A percentile compares a stretch with the other conserved stretches of the same genome.
These are phyloP conservation scores for Pestalotiopsis sp. DNA, from an alignment of 2,329 filamentous ascomycete genomes.

Conservation along the genomic window DNA sequence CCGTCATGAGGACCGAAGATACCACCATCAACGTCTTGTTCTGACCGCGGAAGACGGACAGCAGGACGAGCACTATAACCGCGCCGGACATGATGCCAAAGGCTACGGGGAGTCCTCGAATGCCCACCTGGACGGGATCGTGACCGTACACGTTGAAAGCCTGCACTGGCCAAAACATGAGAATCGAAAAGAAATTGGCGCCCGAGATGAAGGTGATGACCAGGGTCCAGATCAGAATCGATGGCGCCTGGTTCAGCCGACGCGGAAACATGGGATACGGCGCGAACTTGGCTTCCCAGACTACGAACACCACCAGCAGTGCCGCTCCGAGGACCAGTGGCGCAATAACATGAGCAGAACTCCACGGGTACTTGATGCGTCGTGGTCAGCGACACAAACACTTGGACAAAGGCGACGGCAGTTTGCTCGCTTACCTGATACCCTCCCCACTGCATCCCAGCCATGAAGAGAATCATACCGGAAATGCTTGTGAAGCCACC, in stretches of 20 bases:
- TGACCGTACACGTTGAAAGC: slow-evolving; percentile 69
- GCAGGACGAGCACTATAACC: slow-evolving; percentile 58
- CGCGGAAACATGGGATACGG: slow-evolving; percentile 47
- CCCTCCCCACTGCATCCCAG: slow-evolving; percentile 46
- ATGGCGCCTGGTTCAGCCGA: slow-evolving; percentile 43
- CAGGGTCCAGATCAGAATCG: slow-evolving; percentile 54
- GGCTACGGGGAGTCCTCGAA: slow-evolving; percentile 66
- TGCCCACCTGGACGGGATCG: slow-evolving; percentile 64
- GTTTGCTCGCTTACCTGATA: slow-evolving; percentile 28
- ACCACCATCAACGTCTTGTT: slow-evolving; percentile 63
- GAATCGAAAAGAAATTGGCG: slow-evolving; percentile 59
- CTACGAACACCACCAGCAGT: slow-evolving; percentile 38
- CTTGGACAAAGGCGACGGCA: slow-evolving; percentile 1
- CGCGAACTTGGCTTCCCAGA: slow-evolving; percentile 40
- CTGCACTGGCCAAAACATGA: slow-evolving; percentile 67
- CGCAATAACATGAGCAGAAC: slow-evolving; percentile 38
- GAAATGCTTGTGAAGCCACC: slow-evolving; percentile 52
- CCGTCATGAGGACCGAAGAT: slow-evolving; percentile 67
- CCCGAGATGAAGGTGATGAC: slow-evolving; percentile 63
- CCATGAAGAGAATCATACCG: slow-evolving; percentile 54
- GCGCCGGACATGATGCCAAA: slow-evolving; percentile 66
- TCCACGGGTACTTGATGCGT: slow-evolving; percentile 34
- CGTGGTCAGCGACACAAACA: neutral
- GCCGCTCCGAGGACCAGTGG: slow-evolving; percentile 43
- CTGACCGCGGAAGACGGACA: slow-evolving; percentile 60